These are phyloP conservation scores for Malania oleifera DNA, from an alignment of 164 flowering plant genomes.

Conservation along the genomic window DNA sequence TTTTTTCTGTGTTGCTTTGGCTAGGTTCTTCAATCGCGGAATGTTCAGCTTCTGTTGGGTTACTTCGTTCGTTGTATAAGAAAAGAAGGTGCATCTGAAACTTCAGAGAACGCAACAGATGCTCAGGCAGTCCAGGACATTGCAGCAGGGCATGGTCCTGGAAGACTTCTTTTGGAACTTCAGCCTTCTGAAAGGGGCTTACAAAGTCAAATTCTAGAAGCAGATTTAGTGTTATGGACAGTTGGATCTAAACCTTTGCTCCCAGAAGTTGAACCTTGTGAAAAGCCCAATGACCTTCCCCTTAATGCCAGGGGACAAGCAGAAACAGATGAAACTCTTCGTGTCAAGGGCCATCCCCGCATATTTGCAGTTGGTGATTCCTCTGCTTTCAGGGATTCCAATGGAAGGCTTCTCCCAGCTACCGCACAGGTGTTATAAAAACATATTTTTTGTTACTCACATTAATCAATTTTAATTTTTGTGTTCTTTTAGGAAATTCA, in stretches of 20 bases:
- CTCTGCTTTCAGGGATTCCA: slow-evolving; percentile 71
- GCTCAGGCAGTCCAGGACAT: slow-evolving; percentile 9
- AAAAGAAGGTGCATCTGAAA: slow-evolving; percentile 27
- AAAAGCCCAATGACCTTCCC: slow-evolving; percentile 43
- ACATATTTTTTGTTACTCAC: not conserved
- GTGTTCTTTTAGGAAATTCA: not conserved
- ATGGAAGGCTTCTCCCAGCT: slow-evolving; percentile 80
- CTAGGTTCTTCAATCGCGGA: slow-evolving; percentile 85
- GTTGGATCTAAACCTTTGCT: slow-evolving; percentile 80
- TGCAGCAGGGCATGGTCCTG: slow-evolving; percentile 21
- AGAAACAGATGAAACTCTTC: slow-evolving; percentile 95
- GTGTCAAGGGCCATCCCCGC: slow-evolving; percentile 91
- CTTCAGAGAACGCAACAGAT: slow-evolving; percentile 19
- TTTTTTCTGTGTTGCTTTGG: not conserved
- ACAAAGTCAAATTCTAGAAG: slow-evolving; percentile 57
- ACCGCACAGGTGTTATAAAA: slow-evolving; percentile 74
- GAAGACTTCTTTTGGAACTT: slow-evolving; percentile 59
- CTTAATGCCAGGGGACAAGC: slow-evolving; percentile 84
- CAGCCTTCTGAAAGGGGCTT: slow-evolving; percentile 74
- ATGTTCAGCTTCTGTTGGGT: slow-evolving; percentile 74
- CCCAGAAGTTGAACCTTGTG: slow-evolving; percentile 46
- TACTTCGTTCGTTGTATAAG: slow-evolving; percentile 69
- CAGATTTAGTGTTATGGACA: slow-evolving; percentile 91
- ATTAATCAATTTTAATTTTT: no score
- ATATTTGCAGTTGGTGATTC: slow-evolving; percentile 96